Evolutionary conservation across 257 asterid genomes (phyloP), one percentile per base, ranked within the genome.

Genomic region (Nicotiana knightiana): DNA sequence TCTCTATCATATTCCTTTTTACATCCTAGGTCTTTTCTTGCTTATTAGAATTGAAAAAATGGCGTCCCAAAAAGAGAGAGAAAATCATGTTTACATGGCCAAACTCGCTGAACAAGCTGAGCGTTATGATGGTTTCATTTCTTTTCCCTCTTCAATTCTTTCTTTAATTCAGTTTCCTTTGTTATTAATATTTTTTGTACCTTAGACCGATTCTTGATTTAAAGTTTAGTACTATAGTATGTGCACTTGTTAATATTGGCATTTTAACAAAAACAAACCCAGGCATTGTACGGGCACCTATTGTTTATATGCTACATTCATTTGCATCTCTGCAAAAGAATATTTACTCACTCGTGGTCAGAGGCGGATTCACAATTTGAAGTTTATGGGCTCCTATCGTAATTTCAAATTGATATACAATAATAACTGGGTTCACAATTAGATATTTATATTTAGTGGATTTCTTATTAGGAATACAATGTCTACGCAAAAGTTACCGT

Each of bases 81-180:
- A 92, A 78, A 89, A 88, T 81, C 96, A 91, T 70, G 98, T 91
- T 63, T 94, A 92, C 93, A 84, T 82, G 91, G 98, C 98, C 54
- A 94, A 92, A 92, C 93, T 94, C 5, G 85, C 98, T 0, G 98
- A 94, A 84, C 98, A 92, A 85, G 98, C 98, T 64, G 97, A 94
- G 86, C 97, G 97, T 53, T 94, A 94, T 24, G 98, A 94, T 37
- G 98, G 98, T 94, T 81, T 5, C 30, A 15, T 64, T 8, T 63
- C 24, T 13, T 24, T 24, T 4, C 15, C 76, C 76, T 0, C 1
- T 51, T 51, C 16, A 11, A 51, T 48, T 9, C 10, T 6, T 8
- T 1, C 1, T 13, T 67, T 4, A 13, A 3, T 17, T 15, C 18
- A 13, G 4, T 13, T 55, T 55, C 9, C 24, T 58, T 43, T 0